Conservation (phyloP, 177 flowering plant genomes). For the Tripterygium wilfordii region DNA sequence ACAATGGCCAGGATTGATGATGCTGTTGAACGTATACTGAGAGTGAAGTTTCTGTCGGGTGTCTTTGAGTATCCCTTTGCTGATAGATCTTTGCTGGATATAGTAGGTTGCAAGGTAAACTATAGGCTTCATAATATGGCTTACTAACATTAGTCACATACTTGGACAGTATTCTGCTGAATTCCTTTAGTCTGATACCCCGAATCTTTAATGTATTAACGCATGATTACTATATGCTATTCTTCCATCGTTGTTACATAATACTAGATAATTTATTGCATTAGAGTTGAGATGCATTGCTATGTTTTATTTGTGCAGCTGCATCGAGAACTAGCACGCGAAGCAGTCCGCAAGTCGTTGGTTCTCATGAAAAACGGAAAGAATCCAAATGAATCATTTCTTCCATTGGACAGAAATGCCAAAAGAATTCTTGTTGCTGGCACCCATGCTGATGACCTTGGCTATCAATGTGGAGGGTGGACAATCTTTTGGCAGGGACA, state of each 20-base stretch:
- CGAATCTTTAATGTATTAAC: too few relatives aligned
- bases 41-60: conserved; percentile 76
- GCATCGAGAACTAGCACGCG: conserved; percentile 85
- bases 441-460: conserved; percentile 82
- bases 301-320: conserved; percentile 41
- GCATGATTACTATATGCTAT: too few relatives aligned
- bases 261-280: too few relatives aligned
- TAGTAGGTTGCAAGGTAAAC: conserved; percentile 74
- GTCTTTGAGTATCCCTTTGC: conserved; percentile 68
- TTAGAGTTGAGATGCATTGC: too few relatives aligned
- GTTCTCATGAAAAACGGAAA: conserved; percentile 86
- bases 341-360: conserved; percentile 81
- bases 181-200: too few relatives aligned
- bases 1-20: conserved; percentile 73
- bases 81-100: conserved; percentile 60
- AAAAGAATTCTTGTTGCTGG: conserved; percentile 70
- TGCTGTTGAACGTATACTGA: conserved; percentile 78
- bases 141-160: too few relatives aligned
- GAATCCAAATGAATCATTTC: conserved; percentile 49
- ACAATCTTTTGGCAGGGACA: conserved; percentile 60
- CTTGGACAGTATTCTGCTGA: too few relatives aligned
- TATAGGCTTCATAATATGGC: not conserved
- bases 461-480: conserved; percentile 93
- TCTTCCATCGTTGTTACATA: too few relatives aligned
- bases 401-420: conserved; percentile 65